Evolutionary conservation across 2,329 filamentous ascomycete species (phyloP).

Genomic region (Fusarium hainanense): DNA sequence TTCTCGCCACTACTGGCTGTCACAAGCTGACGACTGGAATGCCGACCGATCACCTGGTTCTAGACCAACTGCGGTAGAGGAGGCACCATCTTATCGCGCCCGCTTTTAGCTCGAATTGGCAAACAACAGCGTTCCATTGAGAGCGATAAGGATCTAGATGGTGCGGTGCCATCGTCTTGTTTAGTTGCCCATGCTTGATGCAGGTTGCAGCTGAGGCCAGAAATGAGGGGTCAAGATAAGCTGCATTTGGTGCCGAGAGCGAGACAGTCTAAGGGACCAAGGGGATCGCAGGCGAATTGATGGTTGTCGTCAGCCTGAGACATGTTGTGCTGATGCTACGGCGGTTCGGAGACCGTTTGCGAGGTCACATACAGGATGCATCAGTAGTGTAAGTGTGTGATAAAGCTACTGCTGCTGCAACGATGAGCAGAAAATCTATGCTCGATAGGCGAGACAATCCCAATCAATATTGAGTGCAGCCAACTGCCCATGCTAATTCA

Average conservation of each 20-base stretch:
- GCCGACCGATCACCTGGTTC: not conserved
- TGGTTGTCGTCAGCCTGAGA: not conserved
- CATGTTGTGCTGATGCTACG: not conserved
- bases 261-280: slow-evolving; percentile 1
- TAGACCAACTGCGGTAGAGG: not conserved
- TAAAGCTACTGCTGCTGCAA: not conserved
- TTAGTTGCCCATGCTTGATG: slow-evolving; percentile 3
- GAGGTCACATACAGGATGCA: not conserved
- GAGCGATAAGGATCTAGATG: slow-evolving; percentile 5
- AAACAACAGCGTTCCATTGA: not conserved
- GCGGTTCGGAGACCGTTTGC: slow-evolving; percentile 11
- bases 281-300: not conserved
- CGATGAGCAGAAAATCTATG: not conserved
- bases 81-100: slow-evolving; percentile 8
- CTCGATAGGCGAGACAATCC: not conserved
- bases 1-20: slow-evolving; percentile 7
- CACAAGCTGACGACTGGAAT: slow-evolving; percentile 4
- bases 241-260: not conserved
- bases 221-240: slow-evolving; percentile 13
- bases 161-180: not conserved
- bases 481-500: not conserved
- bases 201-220: slow-evolving; percentile 1
- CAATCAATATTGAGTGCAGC: not conserved
- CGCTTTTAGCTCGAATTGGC: not conserved
- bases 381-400: not conserved